Percentiles rank a stretch among this genome's conserved stretches.
phyloP scores from a whole-genome alignment of 371 early-diverging fungal genomes.

The Chytridiales sp. region DNA sequence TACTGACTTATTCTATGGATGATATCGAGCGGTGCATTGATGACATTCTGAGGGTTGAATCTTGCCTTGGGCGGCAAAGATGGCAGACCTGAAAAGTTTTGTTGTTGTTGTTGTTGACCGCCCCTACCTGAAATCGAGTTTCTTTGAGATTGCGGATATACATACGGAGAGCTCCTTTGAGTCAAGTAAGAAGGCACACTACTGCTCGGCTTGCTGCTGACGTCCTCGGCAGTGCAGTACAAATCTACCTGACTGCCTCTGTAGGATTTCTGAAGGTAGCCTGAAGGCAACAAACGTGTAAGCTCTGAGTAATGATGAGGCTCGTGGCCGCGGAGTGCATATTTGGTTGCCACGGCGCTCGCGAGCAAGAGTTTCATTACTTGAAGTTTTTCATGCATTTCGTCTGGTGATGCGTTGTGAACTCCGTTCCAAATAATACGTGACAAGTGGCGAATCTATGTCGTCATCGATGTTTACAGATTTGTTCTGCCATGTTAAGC shows the following conservation, averaged over 20 bases:
- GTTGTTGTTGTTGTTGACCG: no score
- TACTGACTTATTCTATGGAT: constrained; percentile 32
- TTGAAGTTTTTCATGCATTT: constrained; percentile 61
- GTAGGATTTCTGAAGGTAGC: constrained; percentile 3
- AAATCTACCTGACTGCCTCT: constrained; percentile 8
- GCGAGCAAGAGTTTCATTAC: constrained; percentile 69
- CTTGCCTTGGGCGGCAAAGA: no score
- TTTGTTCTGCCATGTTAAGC: background rate
- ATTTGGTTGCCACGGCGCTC: constrained; percentile 66
- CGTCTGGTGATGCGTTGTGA: constrained; percentile 49
- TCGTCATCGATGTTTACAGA: constrained; percentile 54
- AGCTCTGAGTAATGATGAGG: constrained; percentile 36
- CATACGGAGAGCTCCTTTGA: no score
- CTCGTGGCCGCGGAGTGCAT: constrained; percentile 66
- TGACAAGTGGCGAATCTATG: constrained; percentile 45
- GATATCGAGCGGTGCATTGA: constrained; percentile 39
- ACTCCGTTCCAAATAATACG: constrained; percentile 67
- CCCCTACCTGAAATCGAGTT: no score
- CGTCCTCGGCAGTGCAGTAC: background rate
- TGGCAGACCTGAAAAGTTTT: background rate
- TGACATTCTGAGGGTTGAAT: constrained; percentile 20
- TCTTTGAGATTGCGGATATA: no score
- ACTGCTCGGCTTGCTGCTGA: no score
- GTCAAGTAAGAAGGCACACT: no score
- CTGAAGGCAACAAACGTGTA: constrained; percentile 14